Conservation (phyloP, 129 eudicot species). For the Flaveria brownii region DNA sequence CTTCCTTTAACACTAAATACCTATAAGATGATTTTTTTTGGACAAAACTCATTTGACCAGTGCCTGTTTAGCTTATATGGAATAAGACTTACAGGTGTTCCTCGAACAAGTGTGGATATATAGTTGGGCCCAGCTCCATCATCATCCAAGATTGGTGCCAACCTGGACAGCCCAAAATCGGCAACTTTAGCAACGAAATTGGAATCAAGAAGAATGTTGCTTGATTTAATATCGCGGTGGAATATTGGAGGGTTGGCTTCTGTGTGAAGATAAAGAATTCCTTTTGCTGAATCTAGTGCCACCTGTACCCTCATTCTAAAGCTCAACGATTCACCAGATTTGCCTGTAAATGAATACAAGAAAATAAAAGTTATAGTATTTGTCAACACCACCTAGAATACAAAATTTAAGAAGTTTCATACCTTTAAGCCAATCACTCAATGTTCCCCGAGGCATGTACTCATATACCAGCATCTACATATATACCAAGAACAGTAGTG, state of each 20-base stretch:
- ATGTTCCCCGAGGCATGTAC: conserved; percentile 77
- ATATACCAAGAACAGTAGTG: background rate
- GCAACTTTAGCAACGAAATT: conserved; percentile 80
- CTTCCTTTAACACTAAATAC: background rate
- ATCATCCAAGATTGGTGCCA: conserved; percentile 71
- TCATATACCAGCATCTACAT: conserved; percentile 87
- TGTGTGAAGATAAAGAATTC: conserved; percentile 83
- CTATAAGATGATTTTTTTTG: background rate
- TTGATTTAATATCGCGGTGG: conserved; percentile 88
- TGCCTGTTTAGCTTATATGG: background rate
- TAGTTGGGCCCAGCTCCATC: conserved; percentile 51
- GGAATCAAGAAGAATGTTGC: conserved; percentile 85
- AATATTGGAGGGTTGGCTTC: conserved; percentile 90
- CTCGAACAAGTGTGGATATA: conserved; percentile 78
- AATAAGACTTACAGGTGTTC: conserved; percentile 72
- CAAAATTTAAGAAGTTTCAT: conserved; percentile 22
- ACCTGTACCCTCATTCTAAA: conserved; percentile 64
- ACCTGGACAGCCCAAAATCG: conserved; percentile 93
- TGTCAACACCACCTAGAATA: background rate
- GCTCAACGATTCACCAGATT: conserved; percentile 49
- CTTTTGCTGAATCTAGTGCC: conserved; percentile 78
- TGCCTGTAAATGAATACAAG: conserved; percentile 38
- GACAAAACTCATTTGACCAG: background rate
- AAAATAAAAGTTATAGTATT: background rate
- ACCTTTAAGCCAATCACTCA: conserved; percentile 80